Base-by-base conservation (phyloP, 2,329 filamentous ascomycete genomes). In the Xylariaceae sp. region DNA sequence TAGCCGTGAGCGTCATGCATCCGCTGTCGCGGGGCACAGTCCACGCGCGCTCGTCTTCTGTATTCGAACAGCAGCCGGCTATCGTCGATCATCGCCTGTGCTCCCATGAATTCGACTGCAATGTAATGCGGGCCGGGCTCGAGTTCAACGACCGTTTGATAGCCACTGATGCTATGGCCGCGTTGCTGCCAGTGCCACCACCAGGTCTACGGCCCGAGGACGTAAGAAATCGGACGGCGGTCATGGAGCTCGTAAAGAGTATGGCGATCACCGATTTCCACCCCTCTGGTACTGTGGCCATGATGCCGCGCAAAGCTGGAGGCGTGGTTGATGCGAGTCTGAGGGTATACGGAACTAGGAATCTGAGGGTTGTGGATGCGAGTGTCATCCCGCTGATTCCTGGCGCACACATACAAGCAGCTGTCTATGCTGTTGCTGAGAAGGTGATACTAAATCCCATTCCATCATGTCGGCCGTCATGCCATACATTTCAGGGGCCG, bases 21-120 rank as follows among this genome's bases (percentile, higher is more conserved):
- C 58, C 63, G 1, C 58, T 72, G n/a, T 67, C 66, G 4, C 60
- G 69, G 3, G 69, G 68, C n/a, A 64, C 53, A 0, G 58, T 70
- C 8, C 50, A 57, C 16, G 62, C 70, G 15, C 56, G 44, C 6
- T 65, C 64, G 0, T 48, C 61, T 1, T 56, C 63, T 18, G 57
- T 67, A 1, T 62, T 54, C 38, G 32, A 47, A 16, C 48, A 63
- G 27, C 53, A 59, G 3, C 52, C 59, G 2, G 65, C 67, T 3
- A 31, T 57, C 3, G 61, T 72, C 23, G 62, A 71, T 45, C 65
- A 66, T 1, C 58, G 63, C 1, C 68, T 67, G 26, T 62, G 64
- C 31, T 64, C 66, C n/a, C 63, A 70, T 32, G 59, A 62, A 3
- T 50, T 69, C 18, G 68, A 70, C 31, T 60, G 56, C 38, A 45